Evolutionary conservation across 768 basidiomycete genomes (phyloP), one percentile per base, ranked within the genome.

Genomic region (Boletus edulis): DNA sequence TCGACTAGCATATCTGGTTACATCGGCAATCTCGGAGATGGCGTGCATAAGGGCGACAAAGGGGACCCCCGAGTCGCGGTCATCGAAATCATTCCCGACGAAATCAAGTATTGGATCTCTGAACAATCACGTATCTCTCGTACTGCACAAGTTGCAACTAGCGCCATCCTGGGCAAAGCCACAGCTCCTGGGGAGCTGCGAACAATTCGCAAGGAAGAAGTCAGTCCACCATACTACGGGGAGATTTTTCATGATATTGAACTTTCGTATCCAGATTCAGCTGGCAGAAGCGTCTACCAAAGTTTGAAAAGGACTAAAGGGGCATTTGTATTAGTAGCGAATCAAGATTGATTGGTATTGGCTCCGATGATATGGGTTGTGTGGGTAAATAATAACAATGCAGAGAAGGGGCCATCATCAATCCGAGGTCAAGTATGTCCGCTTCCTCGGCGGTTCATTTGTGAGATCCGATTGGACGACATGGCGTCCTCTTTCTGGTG

Each of bases 21-120:
- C 79, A 95, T 95, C 62, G 91, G 90, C 37, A 87, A 96, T 66
- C 76, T 94, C 51, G 85, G 86, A 32, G 93, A 96, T 59, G 90
- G 89, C 17, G 73, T 87, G 7, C 93, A 94, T 69, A 86, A 83
- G 62, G 94, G 93, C n/a, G 82, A 87, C 62, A 78, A 78, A 31
- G 74, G 78, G 45, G 94, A 96, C 59, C 91, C 93, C 1, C 82
- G 94, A 24, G 79, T 97, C 4, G 79, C 85, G 8, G 69, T 90
- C 35, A 90, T 96, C 59, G 83, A 91, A 67, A 81, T 97, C 51
- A 70, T 86, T 49, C 91, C 92, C 0, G 78, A 84, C 35, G 87
- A 90, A 74, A 87, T 97, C 59, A 80, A 86, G 51, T 95, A 92
- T 66, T 96, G 86, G 85, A 72, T 86, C 52, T 77, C 86, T 6